A percentile compares a stretch with the other conserved stretches of the same genome.
Conservation (phyloP, 2,329 filamentous ascomycete species). For the Rutstroemia sp. region DNA sequence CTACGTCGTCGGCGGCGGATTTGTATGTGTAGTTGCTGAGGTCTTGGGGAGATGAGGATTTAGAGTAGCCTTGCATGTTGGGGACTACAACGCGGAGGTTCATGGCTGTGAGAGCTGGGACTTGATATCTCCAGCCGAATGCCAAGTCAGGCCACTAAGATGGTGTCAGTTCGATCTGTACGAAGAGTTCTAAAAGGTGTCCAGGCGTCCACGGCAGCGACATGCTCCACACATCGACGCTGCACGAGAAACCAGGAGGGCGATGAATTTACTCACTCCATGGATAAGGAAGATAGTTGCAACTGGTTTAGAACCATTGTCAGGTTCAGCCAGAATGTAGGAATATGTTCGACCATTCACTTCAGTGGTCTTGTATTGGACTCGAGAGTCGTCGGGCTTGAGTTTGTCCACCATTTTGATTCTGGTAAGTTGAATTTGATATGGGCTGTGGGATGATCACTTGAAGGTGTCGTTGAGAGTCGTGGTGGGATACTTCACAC, state of each 20-base stretch:
- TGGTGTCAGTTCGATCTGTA: background rate
- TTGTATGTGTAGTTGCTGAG: slow-evolving; percentile 62
- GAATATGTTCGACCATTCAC: slow-evolving; percentile 66
- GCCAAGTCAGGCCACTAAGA: slow-evolving; percentile 65
- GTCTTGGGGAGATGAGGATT: slow-evolving; percentile 60
- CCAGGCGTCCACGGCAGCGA: background rate
- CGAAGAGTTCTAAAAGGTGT: no score
- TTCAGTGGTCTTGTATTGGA: slow-evolving; percentile 53
- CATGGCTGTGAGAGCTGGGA: slow-evolving; percentile 65
- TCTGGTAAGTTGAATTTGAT: background rate
- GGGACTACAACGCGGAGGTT: slow-evolving; percentile 75
- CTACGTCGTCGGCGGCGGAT: slow-evolving; percentile 66
- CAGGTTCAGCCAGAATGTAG: slow-evolving; percentile 42
- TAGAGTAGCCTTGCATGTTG: slow-evolving; percentile 80
- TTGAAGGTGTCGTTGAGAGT: no score
- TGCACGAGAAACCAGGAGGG: background rate
- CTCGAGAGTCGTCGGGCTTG: slow-evolving; percentile 55
- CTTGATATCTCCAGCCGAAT: slow-evolving; percentile 84
- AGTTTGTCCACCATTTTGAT: slow-evolving; percentile 49
- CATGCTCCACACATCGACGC: background rate
- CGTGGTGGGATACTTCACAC: no score
- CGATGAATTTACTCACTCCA: slow-evolving; percentile 37
- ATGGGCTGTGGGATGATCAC: background rate
- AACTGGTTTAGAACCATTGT: slow-evolving; percentile 38
- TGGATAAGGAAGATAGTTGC: slow-evolving; percentile 43